phyloP scores from a whole-genome alignment of 768 basidiomycete genomes.

The Mycena leptocephala region DNA sequence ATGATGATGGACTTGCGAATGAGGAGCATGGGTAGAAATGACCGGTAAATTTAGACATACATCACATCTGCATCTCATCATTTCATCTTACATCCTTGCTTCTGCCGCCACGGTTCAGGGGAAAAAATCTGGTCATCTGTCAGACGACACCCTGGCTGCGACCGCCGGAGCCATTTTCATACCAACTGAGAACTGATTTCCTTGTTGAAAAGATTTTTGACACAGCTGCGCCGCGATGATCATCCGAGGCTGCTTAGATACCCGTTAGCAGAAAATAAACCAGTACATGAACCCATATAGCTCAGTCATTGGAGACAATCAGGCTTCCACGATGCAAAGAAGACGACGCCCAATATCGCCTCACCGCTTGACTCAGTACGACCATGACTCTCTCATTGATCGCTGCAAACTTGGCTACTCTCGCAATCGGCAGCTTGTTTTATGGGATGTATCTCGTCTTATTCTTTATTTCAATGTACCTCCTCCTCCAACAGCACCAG shows the following conservation, averaged over 20 bases:
- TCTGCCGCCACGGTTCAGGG: not conserved
- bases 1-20: too few relatives aligned
- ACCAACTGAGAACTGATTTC: too few relatives aligned
- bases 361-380: not conserved
- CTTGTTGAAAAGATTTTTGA: too few relatives aligned
- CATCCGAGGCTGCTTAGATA: too few relatives aligned
- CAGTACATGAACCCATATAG: too few relatives aligned
- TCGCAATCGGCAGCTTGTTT: not conserved
- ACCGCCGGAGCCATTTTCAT: too few relatives aligned
- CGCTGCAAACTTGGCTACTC: not conserved
- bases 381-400: not conserved
- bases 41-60: too few relatives aligned
- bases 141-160: not conserved
- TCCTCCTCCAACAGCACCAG: slow-evolving; percentile 1
- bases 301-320: not conserved
- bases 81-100: not conserved
- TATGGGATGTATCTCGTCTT: slow-evolving; percentile 22
- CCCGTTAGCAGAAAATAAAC: too few relatives aligned
- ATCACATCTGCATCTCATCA: not conserved
- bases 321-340: not conserved
- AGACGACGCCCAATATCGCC: not conserved
- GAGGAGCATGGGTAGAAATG: too few relatives aligned
- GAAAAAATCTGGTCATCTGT: not conserved
- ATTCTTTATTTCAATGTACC: slow-evolving; percentile 20
- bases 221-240: too few relatives aligned